These are phyloP conservation scores for Stropharia rugosoannulata DNA, from an alignment of 768 basidiomycete genomes.

Conservation along the genomic window DNA sequence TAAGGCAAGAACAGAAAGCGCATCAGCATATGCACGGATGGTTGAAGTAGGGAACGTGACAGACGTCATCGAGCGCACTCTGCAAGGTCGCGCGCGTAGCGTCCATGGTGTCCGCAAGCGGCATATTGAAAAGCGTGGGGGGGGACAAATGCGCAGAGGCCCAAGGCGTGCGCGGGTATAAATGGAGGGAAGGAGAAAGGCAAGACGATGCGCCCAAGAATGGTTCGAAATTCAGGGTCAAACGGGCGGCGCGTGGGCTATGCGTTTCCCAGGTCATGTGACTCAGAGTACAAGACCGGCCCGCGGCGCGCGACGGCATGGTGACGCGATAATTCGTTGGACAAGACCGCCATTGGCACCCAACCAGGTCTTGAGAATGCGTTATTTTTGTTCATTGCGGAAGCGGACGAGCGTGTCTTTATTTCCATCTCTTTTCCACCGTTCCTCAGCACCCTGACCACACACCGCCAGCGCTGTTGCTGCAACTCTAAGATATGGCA, in stretches of 20 bases:
- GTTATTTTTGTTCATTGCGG: not conserved
- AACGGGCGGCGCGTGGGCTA: not conserved
- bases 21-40: constrained; percentile 2
- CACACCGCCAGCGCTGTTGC: not conserved
- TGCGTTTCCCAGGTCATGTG: not conserved
- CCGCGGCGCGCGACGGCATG: not conserved
- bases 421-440: constrained; percentile 1
- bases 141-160: not conserved
- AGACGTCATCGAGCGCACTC: constrained; percentile 68
- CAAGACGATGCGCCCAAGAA: not conserved
- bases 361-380: not conserved
- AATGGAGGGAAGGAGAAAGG: constrained; percentile 2
- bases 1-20: not conserved
- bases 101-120: constrained; percentile 26
- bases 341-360: not conserved
- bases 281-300: not conserved
- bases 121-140: constrained; percentile 7
- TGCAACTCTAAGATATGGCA: constrained; percentile 38
- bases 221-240: not conserved
- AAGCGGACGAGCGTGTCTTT: not conserved
- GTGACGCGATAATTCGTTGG: not conserved
- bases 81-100: constrained; percentile 48
- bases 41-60: constrained; percentile 17
- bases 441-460: not conserved
- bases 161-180: not conserved